A percentile compares a stretch with the other conserved stretches of the same genome.
Evolutionary conservation across 2,329 filamentous ascomycete genomes (phyloP).

Genomic region (Neophaeococcomyces mojaviensis): DNA sequence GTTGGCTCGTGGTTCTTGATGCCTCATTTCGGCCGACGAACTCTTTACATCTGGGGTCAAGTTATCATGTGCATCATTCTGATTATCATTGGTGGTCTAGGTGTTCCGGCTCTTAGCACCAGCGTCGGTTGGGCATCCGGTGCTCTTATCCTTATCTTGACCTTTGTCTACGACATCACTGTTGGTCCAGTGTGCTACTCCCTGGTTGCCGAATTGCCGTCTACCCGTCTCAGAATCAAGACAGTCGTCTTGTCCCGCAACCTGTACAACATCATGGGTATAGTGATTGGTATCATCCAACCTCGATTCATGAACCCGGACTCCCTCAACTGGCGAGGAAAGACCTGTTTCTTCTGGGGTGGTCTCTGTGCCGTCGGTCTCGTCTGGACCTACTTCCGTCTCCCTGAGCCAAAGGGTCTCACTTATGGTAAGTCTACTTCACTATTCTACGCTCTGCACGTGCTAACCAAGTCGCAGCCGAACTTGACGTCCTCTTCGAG

Average conservation of each 20-base stretch:
- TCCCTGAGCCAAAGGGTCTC: conserved; percentile 32
- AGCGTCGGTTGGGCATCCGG: conserved; percentile 33
- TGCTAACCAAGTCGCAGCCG: conserved; percentile 16
- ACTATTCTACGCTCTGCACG: neutral
- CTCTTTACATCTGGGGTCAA: conserved; percentile 40
- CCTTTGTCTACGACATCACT: conserved; percentile 48
- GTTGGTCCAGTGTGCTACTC: conserved; percentile 49
- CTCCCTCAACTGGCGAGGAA: conserved; percentile 31
- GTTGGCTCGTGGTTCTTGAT: conserved; percentile 43
- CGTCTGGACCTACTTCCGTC: conserved; percentile 37
- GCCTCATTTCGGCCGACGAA: conserved; percentile 23
- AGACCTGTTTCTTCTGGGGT: conserved; percentile 37
- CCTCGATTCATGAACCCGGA: conserved; percentile 30
- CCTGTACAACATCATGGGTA: conserved; percentile 41
- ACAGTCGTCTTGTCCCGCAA: conserved; percentile 47
- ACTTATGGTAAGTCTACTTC: conserved; percentile 26
- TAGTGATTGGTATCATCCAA: conserved; percentile 28
- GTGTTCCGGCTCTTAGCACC: conserved; percentile 19
- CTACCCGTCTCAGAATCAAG: conserved; percentile 48
- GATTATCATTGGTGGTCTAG: conserved; percentile 26
- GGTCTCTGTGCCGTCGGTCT: conserved; percentile 29
- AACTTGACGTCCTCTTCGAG: conserved; percentile 39
- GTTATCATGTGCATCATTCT: conserved; percentile 43
- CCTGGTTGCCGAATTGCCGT: conserved; percentile 47
- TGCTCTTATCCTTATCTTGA: conserved; percentile 46